Evolutionary conservation across 2,329 filamentous ascomycete species (phyloP).

Genomic region (Pestalotiopsis sp.): DNA sequence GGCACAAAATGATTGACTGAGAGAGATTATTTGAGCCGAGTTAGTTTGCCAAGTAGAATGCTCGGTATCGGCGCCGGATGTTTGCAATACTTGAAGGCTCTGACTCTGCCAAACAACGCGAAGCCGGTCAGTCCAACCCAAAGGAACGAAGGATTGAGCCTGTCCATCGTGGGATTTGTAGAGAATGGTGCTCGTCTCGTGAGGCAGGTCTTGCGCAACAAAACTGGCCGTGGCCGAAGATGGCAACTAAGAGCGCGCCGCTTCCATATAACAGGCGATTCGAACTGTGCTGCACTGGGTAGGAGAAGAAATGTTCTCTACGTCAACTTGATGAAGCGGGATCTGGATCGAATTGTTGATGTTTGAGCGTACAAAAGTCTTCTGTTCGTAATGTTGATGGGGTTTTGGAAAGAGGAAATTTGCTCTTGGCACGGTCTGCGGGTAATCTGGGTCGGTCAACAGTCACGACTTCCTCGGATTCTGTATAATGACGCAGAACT

Average conservation of each 20-base stretch:
- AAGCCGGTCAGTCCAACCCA: too few relatives aligned
- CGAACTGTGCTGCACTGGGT: neutral
- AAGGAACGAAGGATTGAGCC: neutral
- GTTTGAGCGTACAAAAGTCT: neutral
- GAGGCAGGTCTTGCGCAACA: neutral
- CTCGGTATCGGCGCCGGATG: too few relatives aligned
- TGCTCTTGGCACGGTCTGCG: neutral
- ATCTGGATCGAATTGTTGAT: neutral
- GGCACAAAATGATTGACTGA: too few relatives aligned
- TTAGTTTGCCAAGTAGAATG: too few relatives aligned
- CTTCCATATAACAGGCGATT: neutral
- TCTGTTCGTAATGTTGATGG: neutral
- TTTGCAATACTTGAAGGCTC: neutral
- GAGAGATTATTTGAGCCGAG: too few relatives aligned
- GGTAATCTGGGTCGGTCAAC: neutral
- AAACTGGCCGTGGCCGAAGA: neutral
- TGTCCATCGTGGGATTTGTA: neutral
- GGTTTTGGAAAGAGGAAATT: neutral
- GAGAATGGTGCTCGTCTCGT: neutral
- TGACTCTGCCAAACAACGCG: neutral
- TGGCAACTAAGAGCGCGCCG: neutral
- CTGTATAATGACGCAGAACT: too few relatives aligned
- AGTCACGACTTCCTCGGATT: neutral
- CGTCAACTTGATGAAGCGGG: too few relatives aligned
- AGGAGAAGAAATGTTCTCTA: too few relatives aligned